Base-by-base conservation (phyloP, 306 rosid species). In the Cucurbita ficifolia region DNA sequence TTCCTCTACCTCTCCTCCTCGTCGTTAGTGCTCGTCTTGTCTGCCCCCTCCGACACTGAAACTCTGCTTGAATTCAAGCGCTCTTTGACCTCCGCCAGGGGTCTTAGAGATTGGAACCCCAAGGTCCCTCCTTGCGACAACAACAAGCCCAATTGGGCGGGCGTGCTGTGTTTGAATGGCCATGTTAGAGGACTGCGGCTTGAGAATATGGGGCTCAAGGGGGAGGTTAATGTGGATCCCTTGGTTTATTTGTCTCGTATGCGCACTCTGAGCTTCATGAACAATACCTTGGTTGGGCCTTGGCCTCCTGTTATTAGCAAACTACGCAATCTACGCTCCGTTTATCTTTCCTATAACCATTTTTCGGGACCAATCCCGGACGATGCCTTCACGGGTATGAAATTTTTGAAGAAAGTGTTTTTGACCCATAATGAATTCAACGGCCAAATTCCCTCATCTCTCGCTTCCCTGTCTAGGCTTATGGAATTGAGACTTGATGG, bases 381-480 rank as follows among this genome's bases (percentile, higher is more conserved):
- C n/a, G 88, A 87, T 21, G 85, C 82, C 8, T 94, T 94, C 78
- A n/a, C 13, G 2, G 81, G 78, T 29, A 75, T 91, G 92, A 11
- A 14, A 19, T 83, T 19, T 45, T 69, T 94, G 78, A 86, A 81
- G 87, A 89, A 85, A 76, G 72, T 85, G 3, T 51, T 78, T 62
- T 62, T 91, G 79, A 50, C 83, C 2, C 78, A 87, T 60, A 94
- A 94, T 24, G 86, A 88, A 75, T 82, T 94, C 38, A 53, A 74
- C 0, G 97, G 99, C 9, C 16, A 60, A 63, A 89, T 94, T 12
- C 97, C 99, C n/a, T 84, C 88, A 5, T 89, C 99, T 57, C 81
- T 94, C 17, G 70, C 84, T 7, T 22, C 76, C 19, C 71, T 91
- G 83, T 90, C 88, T 36, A 74, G 21, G 61, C 88, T 94, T 58